Evolutionary conservation across 148 eudicot species (phyloP), one percentile per base, ranked within the genome.

Genomic region (Fagopyrum tataricum): DNA sequence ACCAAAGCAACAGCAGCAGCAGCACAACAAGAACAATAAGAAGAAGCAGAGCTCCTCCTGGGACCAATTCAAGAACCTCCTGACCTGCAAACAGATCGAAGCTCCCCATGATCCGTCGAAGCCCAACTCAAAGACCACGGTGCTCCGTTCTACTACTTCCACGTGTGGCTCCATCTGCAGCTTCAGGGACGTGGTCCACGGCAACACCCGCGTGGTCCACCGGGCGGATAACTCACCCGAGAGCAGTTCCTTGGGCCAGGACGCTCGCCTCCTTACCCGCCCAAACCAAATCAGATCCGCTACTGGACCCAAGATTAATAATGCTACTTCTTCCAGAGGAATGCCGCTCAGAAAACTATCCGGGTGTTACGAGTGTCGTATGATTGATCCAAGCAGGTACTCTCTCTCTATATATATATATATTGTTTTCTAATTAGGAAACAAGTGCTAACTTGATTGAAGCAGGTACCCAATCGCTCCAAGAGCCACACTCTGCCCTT

Each of bases 351-450:
- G 92, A 71, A 93, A 82, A 85, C 83, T 93, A 17, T 93, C 98
- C 42, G 95, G 98, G 4, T 91, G 97, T 48, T 93, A 91, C 51
- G 98, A 93, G 71, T 93, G 98, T 69, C 98, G 82, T 66, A 83
- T 82, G 69, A 85, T 91, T 69, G 98, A 93, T 75, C 98, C 97
- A 71, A 80, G 86, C 85, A 93, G 97, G 97, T 91, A 24, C 1
- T 52, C 20, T 42, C 1, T 6, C 0, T 31, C 40, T 71, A n/a
- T n/a, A n/a, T n/a, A n/a, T n/a, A n/a, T 31, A 31, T 31, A 31
- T 11, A 26, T 67, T 40, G 2, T 31, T 31, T 31, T 31, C 37
- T 31, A 31, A 31, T 3, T 31, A 3, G 37, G 37, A 31, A 31
- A 31, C 37, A 31, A 31, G n/a, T n/a, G n/a, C 37, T 8, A 47